These are phyloP conservation scores for Reticulascus tulasneorum DNA, from an alignment of 2,329 filamentous ascomycete genomes.

Conservation along the genomic window DNA sequence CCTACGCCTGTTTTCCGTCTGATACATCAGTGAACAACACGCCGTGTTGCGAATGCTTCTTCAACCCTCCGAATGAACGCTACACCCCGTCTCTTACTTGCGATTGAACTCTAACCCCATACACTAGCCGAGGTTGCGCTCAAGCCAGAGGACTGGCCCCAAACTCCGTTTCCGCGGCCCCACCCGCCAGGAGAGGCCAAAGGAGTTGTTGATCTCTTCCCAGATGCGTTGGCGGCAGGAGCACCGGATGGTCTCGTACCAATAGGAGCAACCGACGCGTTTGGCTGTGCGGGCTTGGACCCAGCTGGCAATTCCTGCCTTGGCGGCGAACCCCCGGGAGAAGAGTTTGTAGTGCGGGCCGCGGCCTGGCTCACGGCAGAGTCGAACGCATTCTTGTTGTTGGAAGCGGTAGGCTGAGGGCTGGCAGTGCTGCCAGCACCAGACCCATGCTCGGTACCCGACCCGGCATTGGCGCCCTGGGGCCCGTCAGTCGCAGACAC, in stretches of 20 bases:
- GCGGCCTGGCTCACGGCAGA: constrained; percentile 64
- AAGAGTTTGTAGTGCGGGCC: constrained; percentile 79
- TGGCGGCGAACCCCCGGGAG: constrained; percentile 75
- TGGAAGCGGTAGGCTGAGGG: constrained; percentile 64
- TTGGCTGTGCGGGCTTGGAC: constrained; percentile 49
- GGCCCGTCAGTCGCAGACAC: constrained; percentile 33
- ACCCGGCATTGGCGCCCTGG: constrained; percentile 39
- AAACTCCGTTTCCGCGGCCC: constrained; percentile 77
- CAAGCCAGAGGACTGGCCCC: constrained; percentile 77
- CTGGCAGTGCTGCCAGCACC: constrained; percentile 83
- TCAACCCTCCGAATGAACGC: too few relatives aligned
- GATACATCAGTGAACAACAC: not conserved
- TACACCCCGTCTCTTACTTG: constrained; percentile 16
- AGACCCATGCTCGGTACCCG: constrained; percentile 52
- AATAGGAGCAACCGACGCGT: constrained; percentile 78
- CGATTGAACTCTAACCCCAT: constrained; percentile 70
- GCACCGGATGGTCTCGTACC: constrained; percentile 76
- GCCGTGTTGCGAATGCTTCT: too few relatives aligned
- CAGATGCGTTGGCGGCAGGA: constrained; percentile 43
- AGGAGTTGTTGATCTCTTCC: constrained; percentile 83
- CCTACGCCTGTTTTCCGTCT: not conserved
- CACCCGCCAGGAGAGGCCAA: constrained; percentile 84
- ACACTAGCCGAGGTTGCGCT: constrained; percentile 82
- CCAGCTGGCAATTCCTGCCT: constrained; percentile 56
- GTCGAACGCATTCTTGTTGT: constrained; percentile 57